Evolutionary conservation across 2,329 filamentous ascomycete genomes (phyloP), one percentile per base, ranked within the genome.

Genomic region (Penicillium sp.): DNA sequence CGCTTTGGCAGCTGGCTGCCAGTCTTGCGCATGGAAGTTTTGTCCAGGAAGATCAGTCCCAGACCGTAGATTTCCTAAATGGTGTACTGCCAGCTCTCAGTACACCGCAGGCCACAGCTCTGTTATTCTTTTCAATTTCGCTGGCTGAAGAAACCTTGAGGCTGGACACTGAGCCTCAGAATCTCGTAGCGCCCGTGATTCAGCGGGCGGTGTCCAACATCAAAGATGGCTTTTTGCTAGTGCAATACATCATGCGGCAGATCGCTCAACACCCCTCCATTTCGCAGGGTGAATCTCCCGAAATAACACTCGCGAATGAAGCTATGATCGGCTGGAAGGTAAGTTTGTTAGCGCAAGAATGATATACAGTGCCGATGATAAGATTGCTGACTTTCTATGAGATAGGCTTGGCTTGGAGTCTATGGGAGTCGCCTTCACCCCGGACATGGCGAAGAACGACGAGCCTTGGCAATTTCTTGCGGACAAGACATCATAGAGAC

Each of bases 121-220:
- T 76, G 12, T 54, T 74, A 6, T 70, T 70, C 47, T 75, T 75
- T 41, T 73, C 70, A 16, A 69, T 70, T 26, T 70, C 69, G 7
- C 57, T 76, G 13, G 73, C 70, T 3, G 74, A 77, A 56, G 74
- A 74, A 46, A 66, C 69, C n/a, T 42, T 57, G 12, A 49, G 60
- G n/a, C 42, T 61, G 1, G 60, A 63, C 7, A 47, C 51, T 4
- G 58, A 62, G 23, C 54, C 61, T 23, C 53, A 59, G 5, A 54
- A 56, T n/a, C 41, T 55, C 10, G 34, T 48, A 15, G 54, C 47
- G 3, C 43, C 55, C 4, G 48, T 45, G 23, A 45, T 61, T 38
- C 65, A 46, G 54, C 57, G 49, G 54, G 59, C 56, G 2, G 38
- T 53, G 38, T 39, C 38, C n/a, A 75, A 74, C 54, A 61, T 69